Evolutionary conservation across 495 filamentous ascomycete species (phyloP).

Genomic region (Neurospora terricola): DNA sequence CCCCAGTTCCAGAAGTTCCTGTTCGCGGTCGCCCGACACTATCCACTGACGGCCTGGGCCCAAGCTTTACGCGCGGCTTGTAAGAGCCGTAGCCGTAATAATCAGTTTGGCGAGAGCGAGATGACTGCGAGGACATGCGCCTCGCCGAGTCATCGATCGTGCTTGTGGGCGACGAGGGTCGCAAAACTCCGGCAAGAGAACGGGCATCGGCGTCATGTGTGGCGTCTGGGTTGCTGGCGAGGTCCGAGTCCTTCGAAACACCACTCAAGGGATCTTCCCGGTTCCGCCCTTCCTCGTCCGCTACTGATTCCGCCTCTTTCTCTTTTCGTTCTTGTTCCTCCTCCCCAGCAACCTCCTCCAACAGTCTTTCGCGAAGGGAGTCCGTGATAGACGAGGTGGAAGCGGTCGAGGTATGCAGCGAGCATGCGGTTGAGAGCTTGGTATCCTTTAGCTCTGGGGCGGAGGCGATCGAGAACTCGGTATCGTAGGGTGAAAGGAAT

Average conservation of each 20-base stretch:
- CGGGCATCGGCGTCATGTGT: constrained; percentile 33
- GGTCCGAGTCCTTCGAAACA: constrained; percentile 24
- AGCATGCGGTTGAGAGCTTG: constrained; percentile 77
- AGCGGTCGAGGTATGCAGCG: constrained; percentile 78
- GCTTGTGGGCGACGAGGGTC: constrained; percentile 29
- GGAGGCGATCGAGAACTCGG: constrained; percentile 59
- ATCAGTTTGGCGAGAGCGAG: constrained; percentile 43
- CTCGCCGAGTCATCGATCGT: constrained; percentile 28
- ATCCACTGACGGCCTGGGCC: constrained; percentile 71
- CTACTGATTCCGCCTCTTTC: constrained; percentile 37
- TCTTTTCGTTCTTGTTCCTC: constrained; percentile 47
- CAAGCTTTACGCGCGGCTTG: constrained; percentile 72
- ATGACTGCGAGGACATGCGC: constrained; percentile 54
- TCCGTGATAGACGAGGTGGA: constrained; percentile 81
- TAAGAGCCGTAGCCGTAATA: constrained; percentile 47
- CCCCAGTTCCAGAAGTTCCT: constrained; percentile 29
- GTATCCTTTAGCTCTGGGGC: constrained; percentile 78
- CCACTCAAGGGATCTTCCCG: background rate
- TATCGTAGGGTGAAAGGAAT: constrained; percentile 80
- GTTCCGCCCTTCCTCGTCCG: constrained; percentile 27
- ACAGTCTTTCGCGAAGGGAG: constrained; percentile 60
- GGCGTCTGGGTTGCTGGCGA: constrained; percentile 27
- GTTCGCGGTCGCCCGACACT: constrained; percentile 54
- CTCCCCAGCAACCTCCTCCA: constrained; percentile 91
- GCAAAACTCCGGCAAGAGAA: constrained; percentile 27